Evolutionary conservation across 352 stramenopile genomes (phyloP), one percentile per base, ranked within the genome.

Genomic region (Thalassiosira hispida): DNA sequence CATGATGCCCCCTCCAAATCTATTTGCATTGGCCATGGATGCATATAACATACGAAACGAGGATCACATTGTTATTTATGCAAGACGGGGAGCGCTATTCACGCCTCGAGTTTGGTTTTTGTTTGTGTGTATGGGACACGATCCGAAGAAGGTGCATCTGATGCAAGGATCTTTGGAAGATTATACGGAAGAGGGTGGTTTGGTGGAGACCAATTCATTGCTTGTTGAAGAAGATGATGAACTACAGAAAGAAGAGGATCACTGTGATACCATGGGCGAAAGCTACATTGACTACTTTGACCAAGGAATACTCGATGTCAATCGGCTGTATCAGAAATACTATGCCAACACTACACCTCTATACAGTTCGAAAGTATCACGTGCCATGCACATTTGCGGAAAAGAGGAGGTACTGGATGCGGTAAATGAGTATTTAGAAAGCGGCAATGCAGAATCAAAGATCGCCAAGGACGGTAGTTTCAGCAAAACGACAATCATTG

Each of bases 91-190:
- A 27, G 88, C 82, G 35, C 25, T 77, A 14, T 91, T 90, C 56
- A 79, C 79, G 14, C 82, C 85, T 3, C 59, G 87, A 25, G 75
- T 73, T 14, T 93, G 74, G 70, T 89, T 84, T 73, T 72, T 85
- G 27, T 86, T 93, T 59, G 33, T 79, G n/a, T 67, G 68, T 49
- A 91, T 91, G 87, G 84, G 84, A n/a, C 87, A 93, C 77, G 73
- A 64, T 72, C 16, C 31, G 11, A 69, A 79, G 31, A 61, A 68
- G 16, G 70, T 83, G 23, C 77, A 90, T 73, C 52, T 91, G 38
- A 79, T 91, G 77, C 64, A 91, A 49, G 87, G 85, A 29, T 89
- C 79, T 7, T 56, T 93, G 11, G 72, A 84, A 51, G 87, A 93
- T 73, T 93, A 83, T 74, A 72, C 81, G 23, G 72, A 82, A 55